Conservation (phyloP, 345 rosid genomes). For the Brassica nigra region DNA sequence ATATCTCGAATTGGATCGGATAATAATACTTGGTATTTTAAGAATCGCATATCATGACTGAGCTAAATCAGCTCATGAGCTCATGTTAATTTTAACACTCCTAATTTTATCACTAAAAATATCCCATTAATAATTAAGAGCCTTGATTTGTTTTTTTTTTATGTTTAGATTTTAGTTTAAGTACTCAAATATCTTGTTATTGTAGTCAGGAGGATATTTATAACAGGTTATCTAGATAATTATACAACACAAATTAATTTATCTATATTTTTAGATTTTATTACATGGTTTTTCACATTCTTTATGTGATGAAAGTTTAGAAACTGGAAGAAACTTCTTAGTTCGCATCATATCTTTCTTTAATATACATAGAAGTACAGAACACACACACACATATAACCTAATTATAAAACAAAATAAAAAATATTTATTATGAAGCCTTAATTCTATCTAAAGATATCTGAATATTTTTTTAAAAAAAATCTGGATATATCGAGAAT, state of each 20-base stretch:
- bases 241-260: no score
- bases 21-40: not conserved
- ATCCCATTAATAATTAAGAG: not conserved
- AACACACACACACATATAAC: not conserved
- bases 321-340: not conserved
- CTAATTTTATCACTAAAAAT: no score
- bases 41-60: constrained; percentile 3
- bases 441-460: not conserved
- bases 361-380: not conserved
- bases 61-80: not conserved
- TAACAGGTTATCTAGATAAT: not conserved
- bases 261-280: not conserved
- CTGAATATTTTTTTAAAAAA: no score
- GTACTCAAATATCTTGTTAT: not conserved
- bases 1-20: not conserved
- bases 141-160: not conserved
- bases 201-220: not conserved
- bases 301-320: not conserved
- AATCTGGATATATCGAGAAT: not conserved
- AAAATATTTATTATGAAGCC: not conserved
- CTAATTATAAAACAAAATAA: not conserved
- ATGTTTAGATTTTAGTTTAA: not conserved
- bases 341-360: not conserved
- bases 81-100: not conserved
- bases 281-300: not conserved